Percentiles rank a stretch among this genome's conserved stretches.
phyloP scores from a whole-genome alignment of 495 filamentous ascomycete species.

The Achaetomiella virescens region DNA sequence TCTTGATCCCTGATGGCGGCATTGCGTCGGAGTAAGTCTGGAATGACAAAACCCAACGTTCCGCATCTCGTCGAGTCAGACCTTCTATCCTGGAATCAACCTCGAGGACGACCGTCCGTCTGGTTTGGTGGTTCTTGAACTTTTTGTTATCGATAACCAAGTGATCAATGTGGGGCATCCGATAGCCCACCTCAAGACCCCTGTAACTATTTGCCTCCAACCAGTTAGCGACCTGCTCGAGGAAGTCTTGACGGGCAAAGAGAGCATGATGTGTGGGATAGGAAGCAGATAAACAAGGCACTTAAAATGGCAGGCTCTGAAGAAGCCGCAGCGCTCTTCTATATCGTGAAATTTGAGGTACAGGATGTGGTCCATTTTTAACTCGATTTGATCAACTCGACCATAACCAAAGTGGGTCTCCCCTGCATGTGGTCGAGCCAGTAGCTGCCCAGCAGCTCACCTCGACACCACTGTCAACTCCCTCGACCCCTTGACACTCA shows the following conservation, averaged over 20 bases:
- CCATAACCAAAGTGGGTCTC: slow-evolving; percentile 6
- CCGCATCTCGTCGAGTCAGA: neutral
- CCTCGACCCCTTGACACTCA: slow-evolving; percentile 1
- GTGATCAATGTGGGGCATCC: neutral
- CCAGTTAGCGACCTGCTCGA: too few species aligned
- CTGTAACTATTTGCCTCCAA: too few species aligned
- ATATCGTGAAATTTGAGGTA: too few species aligned
- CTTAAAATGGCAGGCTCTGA: too few species aligned
- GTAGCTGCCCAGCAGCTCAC: neutral
- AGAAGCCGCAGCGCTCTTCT: too few species aligned
- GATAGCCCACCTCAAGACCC: neutral
- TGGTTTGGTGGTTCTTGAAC: neutral
- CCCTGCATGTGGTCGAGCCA: neutral
- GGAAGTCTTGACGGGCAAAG: too few species aligned
- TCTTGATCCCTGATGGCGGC: slow-evolving; percentile 11
- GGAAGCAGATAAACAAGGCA: too few species aligned
- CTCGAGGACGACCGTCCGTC: neutral
- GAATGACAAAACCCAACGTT: neutral
- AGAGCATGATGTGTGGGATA: too few species aligned
- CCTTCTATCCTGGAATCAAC: neutral
- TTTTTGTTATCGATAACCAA: slow-evolving; percentile 15
- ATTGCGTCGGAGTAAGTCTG: slow-evolving; percentile 3
- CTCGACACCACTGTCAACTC: slow-evolving; percentile 2
- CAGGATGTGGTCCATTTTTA: too few species aligned
- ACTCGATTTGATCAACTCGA: too few species aligned